Percentiles rank a stretch among this genome's conserved stretches.
Conservation (phyloP, 169 alveolate species). For the Toxoplasma gondii region DNA sequence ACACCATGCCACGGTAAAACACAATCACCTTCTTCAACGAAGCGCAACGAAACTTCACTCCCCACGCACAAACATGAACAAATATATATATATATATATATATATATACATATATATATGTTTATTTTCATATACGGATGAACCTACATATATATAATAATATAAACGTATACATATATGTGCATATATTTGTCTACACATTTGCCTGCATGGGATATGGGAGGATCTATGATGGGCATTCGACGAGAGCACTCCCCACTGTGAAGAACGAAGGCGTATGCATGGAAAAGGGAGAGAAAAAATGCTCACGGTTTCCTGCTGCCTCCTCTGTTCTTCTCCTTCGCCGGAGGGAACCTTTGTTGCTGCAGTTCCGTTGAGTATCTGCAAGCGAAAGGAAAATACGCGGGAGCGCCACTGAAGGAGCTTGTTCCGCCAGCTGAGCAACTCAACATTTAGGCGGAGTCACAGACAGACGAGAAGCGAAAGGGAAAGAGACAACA, state of each 20-base stretch:
- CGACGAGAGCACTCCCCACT: background rate
- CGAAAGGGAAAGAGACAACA: background rate
- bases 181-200: background rate
- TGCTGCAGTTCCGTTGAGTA: constrained; percentile 42
- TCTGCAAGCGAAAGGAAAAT: constrained; percentile 1
- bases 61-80: background rate
- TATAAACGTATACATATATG: background rate
- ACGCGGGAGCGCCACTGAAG: background rate
- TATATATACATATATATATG: background rate
- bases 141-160: background rate
- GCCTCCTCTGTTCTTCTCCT: constrained; percentile 39
- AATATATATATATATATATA: background rate
- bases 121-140: background rate
- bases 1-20: constrained; percentile 9
- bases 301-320: constrained; percentile 47
- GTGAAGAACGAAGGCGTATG: background rate
- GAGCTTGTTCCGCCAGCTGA: too few relatives aligned
- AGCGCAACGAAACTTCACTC: too few relatives aligned
- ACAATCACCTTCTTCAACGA: too few relatives aligned
- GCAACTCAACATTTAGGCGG: background rate
- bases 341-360: constrained; percentile 49
- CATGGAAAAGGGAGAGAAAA: background rate
- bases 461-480: background rate
- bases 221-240: background rate
- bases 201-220: background rate